Evolutionary conservation across 352 stramenopile genomes (phyloP), one percentile per base, ranked within the genome.

Genomic region (Phytophthora rubi): DNA sequence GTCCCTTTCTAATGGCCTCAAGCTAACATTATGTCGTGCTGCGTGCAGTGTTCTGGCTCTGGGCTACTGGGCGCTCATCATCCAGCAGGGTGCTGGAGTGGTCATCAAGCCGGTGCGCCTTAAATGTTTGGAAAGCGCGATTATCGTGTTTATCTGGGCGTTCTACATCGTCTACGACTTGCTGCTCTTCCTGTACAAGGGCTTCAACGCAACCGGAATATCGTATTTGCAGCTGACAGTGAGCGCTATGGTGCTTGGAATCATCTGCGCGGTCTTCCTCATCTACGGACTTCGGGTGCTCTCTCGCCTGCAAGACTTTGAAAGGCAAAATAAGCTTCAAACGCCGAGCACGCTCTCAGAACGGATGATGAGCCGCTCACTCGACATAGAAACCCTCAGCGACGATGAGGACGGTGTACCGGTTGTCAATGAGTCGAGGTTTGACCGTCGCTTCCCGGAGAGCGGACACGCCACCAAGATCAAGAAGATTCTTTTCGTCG

Each of bases 91-190:
- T 2, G 64, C 71, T 21, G 49, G 55, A 4, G 58, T 68, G 12
- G 44, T 68, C 6, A 48, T 65, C 18, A 59, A 56, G 10, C 60
- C 58, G 7, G 52, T 48, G 9, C 56, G 62, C 9, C 49, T 76
- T 15, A 71, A 62, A 62, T 65, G 57, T n/a, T 47, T 79, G 21
- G 62, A 79, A 53, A 55, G 53, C 21, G 39, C 35, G 2, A 53
- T 70, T 2, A 77, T 80, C 47, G 47, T 53, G 30, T 62, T 65
- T 45, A 65, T 77, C 32, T 72, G 68, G 60, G 28, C 42, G 1
- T 77, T 80, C 33, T 75, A 77, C 65, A 56, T 80, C n/a, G 44
- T 67, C 44, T 59, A 68, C 51, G 53, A 71, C 56, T 66, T 77
- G 59, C 23, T 64, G 32, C 45, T 73, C 30, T 70, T 80, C 63